Conservation (phyloP, 306 rosid genomes). For the Trifolium repens region DNA sequence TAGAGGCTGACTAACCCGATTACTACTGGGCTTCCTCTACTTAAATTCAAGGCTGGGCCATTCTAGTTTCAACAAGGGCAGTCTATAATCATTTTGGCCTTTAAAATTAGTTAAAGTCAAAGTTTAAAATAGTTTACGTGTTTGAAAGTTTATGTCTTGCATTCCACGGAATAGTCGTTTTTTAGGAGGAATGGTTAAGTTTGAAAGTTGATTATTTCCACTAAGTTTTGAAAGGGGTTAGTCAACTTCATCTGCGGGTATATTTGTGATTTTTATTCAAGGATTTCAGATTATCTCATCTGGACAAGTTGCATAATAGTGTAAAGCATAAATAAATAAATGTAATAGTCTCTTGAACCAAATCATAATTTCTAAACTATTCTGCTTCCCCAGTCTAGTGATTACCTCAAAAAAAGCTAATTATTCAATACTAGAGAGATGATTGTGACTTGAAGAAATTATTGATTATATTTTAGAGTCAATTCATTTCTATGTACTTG, state of each 20-base stretch:
- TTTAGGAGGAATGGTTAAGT: not conserved
- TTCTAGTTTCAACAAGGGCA: not conserved
- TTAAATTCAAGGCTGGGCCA: not conserved
- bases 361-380: not conserved
- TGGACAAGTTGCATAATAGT: not conserved
- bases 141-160: not conserved
- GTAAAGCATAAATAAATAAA: not conserved
- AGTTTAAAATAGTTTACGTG: not conserved
- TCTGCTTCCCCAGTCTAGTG: not conserved
- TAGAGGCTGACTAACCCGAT: no score
- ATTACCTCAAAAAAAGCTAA: no score
- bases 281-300: not conserved
- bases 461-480: not conserved
- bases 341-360: no score
- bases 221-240: not conserved
- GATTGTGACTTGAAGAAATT: not conserved
- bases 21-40: no score
- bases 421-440: not conserved
- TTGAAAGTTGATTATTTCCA: not conserved
- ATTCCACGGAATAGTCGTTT: no score
- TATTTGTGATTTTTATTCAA: not conserved
- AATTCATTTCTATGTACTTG: not conserved
- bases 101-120: not conserved
- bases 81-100: not conserved
- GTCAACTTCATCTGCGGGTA: not conserved